Base-by-base conservation (phyloP, 2,329 filamentous ascomycete genomes). In the Clathrospora elynae region DNA sequence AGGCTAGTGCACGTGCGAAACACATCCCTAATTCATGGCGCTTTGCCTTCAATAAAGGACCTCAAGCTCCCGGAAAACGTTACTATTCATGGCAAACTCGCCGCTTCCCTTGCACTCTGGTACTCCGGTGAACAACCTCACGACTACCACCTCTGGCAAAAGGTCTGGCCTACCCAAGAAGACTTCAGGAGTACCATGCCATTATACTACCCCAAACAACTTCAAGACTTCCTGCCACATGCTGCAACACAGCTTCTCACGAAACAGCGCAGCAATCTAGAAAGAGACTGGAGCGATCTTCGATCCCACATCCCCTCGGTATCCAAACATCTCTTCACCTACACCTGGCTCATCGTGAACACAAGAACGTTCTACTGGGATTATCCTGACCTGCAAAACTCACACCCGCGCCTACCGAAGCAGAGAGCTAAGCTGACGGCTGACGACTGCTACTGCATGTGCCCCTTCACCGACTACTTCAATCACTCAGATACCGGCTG, bases 401-500 rank as follows among this genome's bases (percentile, higher is more conserved):
- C 74, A 59, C 34, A 65, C 62, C 54, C 74, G 54, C 29, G 63
- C 52, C 53, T 75, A 2, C 68, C 67, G 24, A 78, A 48, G 69
- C 75, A 61, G 57, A 67, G 49, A 65, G 73, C 16, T 8, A 62
- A 58, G 53, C 68, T 55, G 59, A 70, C 57, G 66, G 79, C 53
- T 10, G 67, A 73, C 16, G 85, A 88, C 55, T 81, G 81, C 58
- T 81, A 88, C 74, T 81, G 81, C 7, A 77, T 89, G 53, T 85
- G 84, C 66, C 87, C 87, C 1, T 84, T 88, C 23, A 82, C 85
- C 1, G 87, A 90, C 64, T 81, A 87, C 41, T 85, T 90, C 74
- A 90, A 82, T 51, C 79, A 82, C 49, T 68, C 67, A 10, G 71
- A 72, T 17, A 53, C 61, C 10, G 71, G 71, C 8, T 85, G 82